phyloP scores from a whole-genome alignment of 768 basidiomycete species.

The Fistulinella prunicolor region DNA sequence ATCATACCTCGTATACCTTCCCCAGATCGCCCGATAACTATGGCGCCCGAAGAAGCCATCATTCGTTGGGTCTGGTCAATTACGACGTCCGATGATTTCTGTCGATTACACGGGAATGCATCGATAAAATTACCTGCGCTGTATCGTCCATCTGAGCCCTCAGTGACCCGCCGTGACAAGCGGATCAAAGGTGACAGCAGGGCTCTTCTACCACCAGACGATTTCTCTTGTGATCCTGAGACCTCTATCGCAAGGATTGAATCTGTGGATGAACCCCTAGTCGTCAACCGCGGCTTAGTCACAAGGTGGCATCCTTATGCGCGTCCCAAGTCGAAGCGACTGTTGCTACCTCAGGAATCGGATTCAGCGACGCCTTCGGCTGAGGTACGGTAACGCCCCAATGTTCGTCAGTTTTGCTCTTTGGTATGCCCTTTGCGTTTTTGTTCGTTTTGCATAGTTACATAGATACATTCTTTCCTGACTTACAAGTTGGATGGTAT shows the following conservation, averaged over 20 bases:
- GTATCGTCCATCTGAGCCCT: not conserved
- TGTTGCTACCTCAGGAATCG: constrained; percentile 19
- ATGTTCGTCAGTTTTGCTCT: too few species aligned
- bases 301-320: constrained; percentile 19
- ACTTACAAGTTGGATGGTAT: too few species aligned
- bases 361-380: too few species aligned
- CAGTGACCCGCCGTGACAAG: constrained; percentile 4
- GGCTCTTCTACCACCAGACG: constrained; percentile 19
- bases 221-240: not conserved
- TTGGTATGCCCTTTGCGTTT: too few species aligned
- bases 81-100: constrained; percentile 10
- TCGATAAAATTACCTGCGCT: not conserved
- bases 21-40: constrained; percentile 16
- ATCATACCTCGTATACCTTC: constrained; percentile 30
- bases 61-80: constrained; percentile 24
- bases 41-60: constrained; percentile 17
- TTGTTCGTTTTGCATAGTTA: too few species aligned
- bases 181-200: constrained; percentile 5
- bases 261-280: constrained; percentile 18
- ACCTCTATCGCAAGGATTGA: not conserved
- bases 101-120: not conserved
- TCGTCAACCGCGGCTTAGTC: not conserved
- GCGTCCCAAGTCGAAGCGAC: constrained; percentile 11
- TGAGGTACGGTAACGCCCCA: too few species aligned
- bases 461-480: too few species aligned